Percentiles rank a stretch among this genome's conserved stretches.
Conservation (phyloP, 129 eudicot genomes). For the Smallanthus sonchifolius region DNA sequence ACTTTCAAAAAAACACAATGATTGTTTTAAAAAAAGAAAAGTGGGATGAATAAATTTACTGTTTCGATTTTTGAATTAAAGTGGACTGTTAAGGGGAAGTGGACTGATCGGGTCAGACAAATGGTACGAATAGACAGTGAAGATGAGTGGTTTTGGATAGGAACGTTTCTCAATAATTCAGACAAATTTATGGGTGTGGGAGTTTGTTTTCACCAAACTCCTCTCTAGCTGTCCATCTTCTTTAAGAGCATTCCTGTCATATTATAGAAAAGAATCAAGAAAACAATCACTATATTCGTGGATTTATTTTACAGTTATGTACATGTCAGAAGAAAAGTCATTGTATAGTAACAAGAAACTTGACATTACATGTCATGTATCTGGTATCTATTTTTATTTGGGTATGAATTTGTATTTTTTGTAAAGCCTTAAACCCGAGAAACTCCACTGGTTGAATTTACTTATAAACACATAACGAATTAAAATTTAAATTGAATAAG, state of each 20-base stretch:
- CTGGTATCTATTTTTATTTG: neutral
- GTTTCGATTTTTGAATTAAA: conserved; percentile 16
- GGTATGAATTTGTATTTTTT: neutral
- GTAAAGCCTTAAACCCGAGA: too few relatives aligned
- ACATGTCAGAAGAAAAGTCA: neutral
- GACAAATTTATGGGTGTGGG: conserved; percentile 19
- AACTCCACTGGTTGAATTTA: too few relatives aligned
- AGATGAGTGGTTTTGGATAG: conserved; percentile 17
- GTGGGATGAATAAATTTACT: neutral
- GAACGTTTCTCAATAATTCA: conserved; percentile 9
- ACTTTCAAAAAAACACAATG: neutral
- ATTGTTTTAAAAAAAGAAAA: neutral
- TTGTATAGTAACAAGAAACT: neutral
- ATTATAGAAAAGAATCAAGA: neutral
- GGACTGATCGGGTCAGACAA: conserved; percentile 25
- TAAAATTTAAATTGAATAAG: too few relatives aligned
- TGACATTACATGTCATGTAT: neutral
- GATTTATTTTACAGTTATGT: neutral
- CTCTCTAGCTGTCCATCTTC: neutral
- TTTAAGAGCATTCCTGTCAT: neutral
- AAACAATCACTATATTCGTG: neutral
- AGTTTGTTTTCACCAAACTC: conserved; percentile 19
- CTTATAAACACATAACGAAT: too few relatives aligned
- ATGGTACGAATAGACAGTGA: conserved; percentile 14
- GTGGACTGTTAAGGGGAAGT: conserved; percentile 21